Evolutionary conservation across 192 early-diverging fungal genomes (phyloP).

Genomic region (Coemansia sp.): DNA sequence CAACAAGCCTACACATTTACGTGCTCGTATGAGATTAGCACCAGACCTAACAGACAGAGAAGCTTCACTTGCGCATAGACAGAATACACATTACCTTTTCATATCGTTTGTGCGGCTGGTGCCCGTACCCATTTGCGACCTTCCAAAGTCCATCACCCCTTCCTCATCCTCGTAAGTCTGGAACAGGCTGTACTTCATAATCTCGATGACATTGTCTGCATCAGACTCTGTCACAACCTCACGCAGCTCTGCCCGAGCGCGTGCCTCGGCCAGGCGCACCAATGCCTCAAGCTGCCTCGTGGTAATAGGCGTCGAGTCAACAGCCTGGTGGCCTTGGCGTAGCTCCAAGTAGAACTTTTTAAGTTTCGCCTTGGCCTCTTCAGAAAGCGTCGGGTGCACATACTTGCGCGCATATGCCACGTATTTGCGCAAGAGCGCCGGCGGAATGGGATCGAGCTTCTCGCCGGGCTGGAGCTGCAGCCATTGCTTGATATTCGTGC

Average conservation of each 20-base stretch:
- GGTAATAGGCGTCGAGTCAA: constrained; percentile 75
- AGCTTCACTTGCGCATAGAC: background rate
- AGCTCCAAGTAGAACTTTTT: constrained; percentile 76
- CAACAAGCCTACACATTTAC: constrained; percentile 47
- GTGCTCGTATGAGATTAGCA: background rate
- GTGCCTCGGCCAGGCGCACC: constrained; percentile 72
- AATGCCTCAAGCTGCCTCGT: constrained; percentile 81
- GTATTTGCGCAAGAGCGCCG: constrained; percentile 72
- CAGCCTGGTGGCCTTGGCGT: constrained; percentile 59
- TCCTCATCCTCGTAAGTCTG: constrained; percentile 60
- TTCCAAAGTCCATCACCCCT: constrained; percentile 57
- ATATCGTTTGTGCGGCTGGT: constrained; percentile 57
- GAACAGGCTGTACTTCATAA: constrained; percentile 70
- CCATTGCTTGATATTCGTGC: constrained; percentile 15
- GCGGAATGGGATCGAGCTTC: constrained; percentile 62
- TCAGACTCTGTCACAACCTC: constrained; percentile 67
- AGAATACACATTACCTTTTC: constrained; percentile 56
- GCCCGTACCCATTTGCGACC: constrained; percentile 62
- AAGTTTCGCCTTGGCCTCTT: constrained; percentile 58
- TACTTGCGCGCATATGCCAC: constrained; percentile 83
- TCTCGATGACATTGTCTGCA: constrained; percentile 73
- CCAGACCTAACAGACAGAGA: background rate
- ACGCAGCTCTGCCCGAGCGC: constrained; percentile 74
- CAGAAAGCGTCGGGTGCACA: constrained; percentile 66
- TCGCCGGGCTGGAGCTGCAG: constrained; percentile 57